Conservation (phyloP, 148 eudicot species). For the Rhododendron ferrugineum region DNA sequence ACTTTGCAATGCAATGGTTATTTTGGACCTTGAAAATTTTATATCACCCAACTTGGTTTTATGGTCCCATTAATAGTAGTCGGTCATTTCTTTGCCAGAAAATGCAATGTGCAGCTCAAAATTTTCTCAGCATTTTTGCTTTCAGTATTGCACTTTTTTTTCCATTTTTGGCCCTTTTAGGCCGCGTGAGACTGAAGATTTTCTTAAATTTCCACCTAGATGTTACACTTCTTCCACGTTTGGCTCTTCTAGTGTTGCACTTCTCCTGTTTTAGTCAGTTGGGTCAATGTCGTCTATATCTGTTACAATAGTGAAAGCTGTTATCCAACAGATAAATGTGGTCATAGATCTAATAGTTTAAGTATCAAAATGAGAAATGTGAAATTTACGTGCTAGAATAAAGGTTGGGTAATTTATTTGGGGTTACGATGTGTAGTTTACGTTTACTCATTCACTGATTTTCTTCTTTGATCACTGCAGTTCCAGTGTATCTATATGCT, state of each 20-base stretch:
- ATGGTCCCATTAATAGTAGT: background rate
- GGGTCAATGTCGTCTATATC: background rate
- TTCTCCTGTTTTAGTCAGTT: background rate
- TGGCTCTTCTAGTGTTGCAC: background rate
- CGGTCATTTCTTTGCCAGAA: background rate
- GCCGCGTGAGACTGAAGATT: background rate
- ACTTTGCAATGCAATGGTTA: background rate
- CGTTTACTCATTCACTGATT: background rate
- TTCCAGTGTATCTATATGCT: conserved; percentile 49
- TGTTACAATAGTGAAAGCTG: too few species aligned
- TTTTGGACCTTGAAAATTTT: background rate
- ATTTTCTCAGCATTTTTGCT: background rate
- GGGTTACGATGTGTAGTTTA: background rate
- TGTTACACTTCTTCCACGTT: background rate
- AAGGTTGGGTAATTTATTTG: background rate
- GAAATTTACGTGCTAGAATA: background rate
- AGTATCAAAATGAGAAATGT: background rate
- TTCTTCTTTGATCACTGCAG: conserved; percentile 20
- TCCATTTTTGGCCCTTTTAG: background rate
- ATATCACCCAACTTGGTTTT: background rate
- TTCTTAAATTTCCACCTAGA: background rate
- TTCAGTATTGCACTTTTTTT: background rate
- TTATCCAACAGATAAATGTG: background rate
- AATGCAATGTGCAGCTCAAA: background rate
- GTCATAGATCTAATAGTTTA: background rate